Evolutionary conservation across 352 stramenopile genomes (phyloP), one percentile per base, ranked within the genome.

Genomic region (Aphanomyces astaci): DNA sequence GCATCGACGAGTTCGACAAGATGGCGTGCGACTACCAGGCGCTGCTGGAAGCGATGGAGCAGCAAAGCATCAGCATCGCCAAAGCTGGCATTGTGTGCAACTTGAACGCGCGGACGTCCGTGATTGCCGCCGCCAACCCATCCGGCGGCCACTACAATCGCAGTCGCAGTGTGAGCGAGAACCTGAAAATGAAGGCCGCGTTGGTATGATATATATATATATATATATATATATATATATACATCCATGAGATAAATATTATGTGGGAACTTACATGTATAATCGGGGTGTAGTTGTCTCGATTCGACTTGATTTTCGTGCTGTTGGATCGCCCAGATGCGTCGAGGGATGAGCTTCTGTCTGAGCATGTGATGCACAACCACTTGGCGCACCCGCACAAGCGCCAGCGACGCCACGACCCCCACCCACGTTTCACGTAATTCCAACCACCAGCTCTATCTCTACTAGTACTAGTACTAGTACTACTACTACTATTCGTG

Each of bases 1-100:
- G 94, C 77, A 98, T 99, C 66, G 96, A 99, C 72, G 96, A 99
- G 75, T 98, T 99, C 66, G 97, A 99, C 75, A 99, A 99, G 75
- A 98, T 99, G 93, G 79, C 78, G 2, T 82, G 82, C 70, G 85
- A 96, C 51, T 90, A 94, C 53, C 84, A 96, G 52, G 86, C 92
- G 7, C 77, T 99, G 4, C 82, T 99, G 19, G 96, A 99, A 82
- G 94, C 95, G 10, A 99, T 99, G 97, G 97, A 99, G 79, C 97
- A 99, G 71, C 96, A 99, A 76, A 99, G 82, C 86, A 99, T 86
- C 88, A 99, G 79, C 74, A 96, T 90, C 51, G 82, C 82, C 13
- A 91, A 91, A 66, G 82, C 81, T 33, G 81, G 97, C 33, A 96
- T 99, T 28, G 92, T 98, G 15, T 97, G 92, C 69, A 97, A 92